Conservation (phyloP, 78 protist species). For the Planoprotostelium fungivorum region DNA sequence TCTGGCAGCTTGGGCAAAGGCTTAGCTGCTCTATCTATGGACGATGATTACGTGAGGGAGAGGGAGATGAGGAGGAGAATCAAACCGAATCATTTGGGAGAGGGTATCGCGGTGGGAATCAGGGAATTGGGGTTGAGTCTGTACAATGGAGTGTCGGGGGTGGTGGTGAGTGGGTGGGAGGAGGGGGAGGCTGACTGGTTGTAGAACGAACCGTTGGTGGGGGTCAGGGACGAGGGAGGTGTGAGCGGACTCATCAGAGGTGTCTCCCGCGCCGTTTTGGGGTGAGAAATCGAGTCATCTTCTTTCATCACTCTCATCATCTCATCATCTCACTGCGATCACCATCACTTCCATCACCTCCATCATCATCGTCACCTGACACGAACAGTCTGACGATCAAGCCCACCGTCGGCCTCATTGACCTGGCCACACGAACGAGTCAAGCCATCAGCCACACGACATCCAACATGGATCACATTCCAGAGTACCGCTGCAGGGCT, state of each 20-base stretch:
- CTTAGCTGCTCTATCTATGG: slow-evolving; percentile 50
- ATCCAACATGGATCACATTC: background rate
- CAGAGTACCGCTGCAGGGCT: background rate
- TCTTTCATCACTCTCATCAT: background rate
- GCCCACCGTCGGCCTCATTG: slow-evolving; percentile 82
- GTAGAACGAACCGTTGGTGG: background rate
- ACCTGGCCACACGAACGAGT: slow-evolving; percentile 53
- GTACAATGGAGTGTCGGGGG: slow-evolving; percentile 77
- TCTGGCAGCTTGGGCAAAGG: slow-evolving; percentile 67
- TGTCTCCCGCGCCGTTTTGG: slow-evolving; percentile 58
- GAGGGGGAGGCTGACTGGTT: slow-evolving; percentile 42
- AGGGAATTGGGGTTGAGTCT: slow-evolving; percentile 53
- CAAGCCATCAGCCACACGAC: slow-evolving; percentile 81
- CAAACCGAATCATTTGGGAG: slow-evolving; percentile 53
- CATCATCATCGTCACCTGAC: background rate
- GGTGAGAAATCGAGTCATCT: background rate
- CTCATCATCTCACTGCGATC: background rate
- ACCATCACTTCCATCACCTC: background rate
- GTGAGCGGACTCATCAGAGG: slow-evolving; percentile 83
- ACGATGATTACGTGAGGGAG: slow-evolving; percentile 52
- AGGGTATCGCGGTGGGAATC: slow-evolving; percentile 35
- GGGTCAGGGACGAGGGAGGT: slow-evolving; percentile 69
- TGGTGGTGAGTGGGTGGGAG: slow-evolving; percentile 69
- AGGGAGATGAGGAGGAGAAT: slow-evolving; percentile 26
- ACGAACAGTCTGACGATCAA: slow-evolving; percentile 43